Conservation (phyloP, 2,329 filamentous ascomycete genomes). For the Talaromyces sp. region DNA sequence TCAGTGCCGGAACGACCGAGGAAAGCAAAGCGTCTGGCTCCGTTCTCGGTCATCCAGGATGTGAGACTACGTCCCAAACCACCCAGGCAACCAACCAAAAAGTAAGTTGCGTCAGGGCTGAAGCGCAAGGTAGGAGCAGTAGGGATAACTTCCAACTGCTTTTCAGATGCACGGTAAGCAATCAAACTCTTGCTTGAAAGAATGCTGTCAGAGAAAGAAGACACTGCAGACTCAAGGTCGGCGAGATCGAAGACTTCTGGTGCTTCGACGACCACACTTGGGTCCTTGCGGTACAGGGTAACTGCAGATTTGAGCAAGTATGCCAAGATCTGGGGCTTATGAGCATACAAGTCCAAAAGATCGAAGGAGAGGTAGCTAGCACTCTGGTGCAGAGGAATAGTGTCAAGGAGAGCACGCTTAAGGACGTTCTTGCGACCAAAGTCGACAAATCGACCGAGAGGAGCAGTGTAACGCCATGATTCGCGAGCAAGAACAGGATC, state of each 20-base stretch:
- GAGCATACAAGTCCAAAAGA: background rate
- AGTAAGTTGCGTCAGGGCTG: slow-evolving; percentile 17
- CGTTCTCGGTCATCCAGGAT: slow-evolving; percentile 45
- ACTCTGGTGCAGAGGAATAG: slow-evolving; percentile 7
- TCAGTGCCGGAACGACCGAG: slow-evolving; percentile 43
- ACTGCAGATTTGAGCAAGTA: slow-evolving; percentile 2
- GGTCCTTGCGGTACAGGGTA: background rate
- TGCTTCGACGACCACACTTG: background rate
- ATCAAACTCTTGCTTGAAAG: background rate
- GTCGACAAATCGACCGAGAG: slow-evolving; percentile 27
- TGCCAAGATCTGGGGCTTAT: background rate
- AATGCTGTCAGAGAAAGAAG: background rate
- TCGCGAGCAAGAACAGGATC: slow-evolving; percentile 14
- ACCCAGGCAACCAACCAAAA: slow-evolving; percentile 26
- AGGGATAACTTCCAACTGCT: background rate
- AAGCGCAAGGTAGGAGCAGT: background rate
- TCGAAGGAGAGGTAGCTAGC: slow-evolving; percentile 4
- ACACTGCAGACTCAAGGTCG: background rate
- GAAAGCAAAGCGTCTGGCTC: slow-evolving; percentile 50
- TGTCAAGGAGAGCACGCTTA: slow-evolving; percentile 3
- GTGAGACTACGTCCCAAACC: slow-evolving; percentile 24
- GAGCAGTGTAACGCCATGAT: slow-evolving; percentile 25
- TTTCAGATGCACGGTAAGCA: background rate
- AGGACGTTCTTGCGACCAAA: slow-evolving; percentile 23
- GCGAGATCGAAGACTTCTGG: background rate